Percentiles rank a stretch among this genome's conserved stretches.
phyloP scores from a whole-genome alignment of 2,329 filamentous ascomycete species.

The Ascochyta fabae region DNA sequence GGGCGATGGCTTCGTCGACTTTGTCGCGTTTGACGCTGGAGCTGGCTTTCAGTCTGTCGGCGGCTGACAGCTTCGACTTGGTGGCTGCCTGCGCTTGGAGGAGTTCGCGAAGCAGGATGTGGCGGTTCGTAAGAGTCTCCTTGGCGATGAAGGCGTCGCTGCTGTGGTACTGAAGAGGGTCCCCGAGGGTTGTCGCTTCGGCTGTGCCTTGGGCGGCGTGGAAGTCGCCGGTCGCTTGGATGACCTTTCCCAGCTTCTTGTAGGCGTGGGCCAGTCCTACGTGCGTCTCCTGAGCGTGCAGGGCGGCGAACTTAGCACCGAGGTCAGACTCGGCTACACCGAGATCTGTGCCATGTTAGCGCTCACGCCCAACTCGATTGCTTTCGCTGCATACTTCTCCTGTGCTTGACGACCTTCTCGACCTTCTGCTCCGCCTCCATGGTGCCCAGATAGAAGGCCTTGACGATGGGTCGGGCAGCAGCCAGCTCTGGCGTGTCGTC shows the following conservation, averaged over 20 bases:
- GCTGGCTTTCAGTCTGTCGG: constrained; percentile 85
- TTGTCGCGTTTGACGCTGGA: constrained; percentile 91
- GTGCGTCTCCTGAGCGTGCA: constrained; percentile 91
- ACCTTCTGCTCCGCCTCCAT: constrained; percentile 99
- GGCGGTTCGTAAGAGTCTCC: constrained; percentile 95
- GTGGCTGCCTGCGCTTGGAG: constrained; percentile 88
- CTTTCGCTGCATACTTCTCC: constrained; percentile 69
- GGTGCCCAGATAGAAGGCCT: constrained; percentile 91
- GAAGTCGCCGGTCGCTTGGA: constrained; percentile 92
- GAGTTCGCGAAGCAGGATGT: constrained; percentile 93
- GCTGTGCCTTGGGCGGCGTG: constrained; percentile 96
- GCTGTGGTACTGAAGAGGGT: constrained; percentile 93
- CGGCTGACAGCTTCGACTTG: constrained; percentile 80
- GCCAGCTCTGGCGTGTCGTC: constrained; percentile 96
- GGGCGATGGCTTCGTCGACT: constrained; percentile 94
- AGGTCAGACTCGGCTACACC: constrained; percentile 93
- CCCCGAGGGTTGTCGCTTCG: constrained; percentile 91
- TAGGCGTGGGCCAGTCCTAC: constrained; percentile 87
- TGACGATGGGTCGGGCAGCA: constrained; percentile 87
- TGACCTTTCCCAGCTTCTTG: constrained; percentile 89
- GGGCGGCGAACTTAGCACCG: constrained; percentile 83
- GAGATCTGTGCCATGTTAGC: constrained; percentile 67
- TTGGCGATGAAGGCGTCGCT: constrained; percentile 97
- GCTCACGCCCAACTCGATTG: neutral
- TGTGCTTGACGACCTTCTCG: constrained; percentile 88